Conservation (phyloP, 1,284 basidiomycete genomes). For the Vanrija humicola region DNA sequence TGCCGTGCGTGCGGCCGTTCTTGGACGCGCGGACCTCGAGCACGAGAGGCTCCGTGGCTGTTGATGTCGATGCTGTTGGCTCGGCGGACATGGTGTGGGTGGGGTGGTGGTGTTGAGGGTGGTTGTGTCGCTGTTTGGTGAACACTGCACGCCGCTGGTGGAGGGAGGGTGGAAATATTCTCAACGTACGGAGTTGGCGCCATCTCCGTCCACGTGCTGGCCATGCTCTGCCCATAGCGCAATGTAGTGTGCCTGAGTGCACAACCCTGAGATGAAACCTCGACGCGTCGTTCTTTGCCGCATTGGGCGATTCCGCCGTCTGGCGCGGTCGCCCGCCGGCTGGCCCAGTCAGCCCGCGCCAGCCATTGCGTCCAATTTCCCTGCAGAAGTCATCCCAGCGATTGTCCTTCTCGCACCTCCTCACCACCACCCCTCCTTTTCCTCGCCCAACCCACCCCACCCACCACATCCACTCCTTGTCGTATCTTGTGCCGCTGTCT, state of each 20-base stretch:
- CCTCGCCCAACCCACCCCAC: not conserved
- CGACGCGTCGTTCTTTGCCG: not conserved
- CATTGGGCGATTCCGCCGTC: not conserved
- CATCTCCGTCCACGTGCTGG: not conserved
- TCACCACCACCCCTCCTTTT: not conserved
- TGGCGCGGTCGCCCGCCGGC: no score
- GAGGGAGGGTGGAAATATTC: not conserved
- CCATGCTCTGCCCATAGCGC: not conserved
- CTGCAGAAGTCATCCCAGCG: no score
- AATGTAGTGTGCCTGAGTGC: not conserved
- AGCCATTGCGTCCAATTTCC: no score
- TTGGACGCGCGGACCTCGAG: slow-evolving; percentile 23
- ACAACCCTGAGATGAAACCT: no score
- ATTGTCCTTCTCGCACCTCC: not conserved
- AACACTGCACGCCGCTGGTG: not conserved
- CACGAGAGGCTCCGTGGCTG: not conserved
- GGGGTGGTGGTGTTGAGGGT: not conserved
- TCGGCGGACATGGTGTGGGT: not conserved
- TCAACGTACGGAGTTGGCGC: not conserved
- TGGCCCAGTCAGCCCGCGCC: no score
- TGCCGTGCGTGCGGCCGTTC: slow-evolving; percentile 41
- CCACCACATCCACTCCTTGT: not conserved
- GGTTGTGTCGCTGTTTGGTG: not conserved
- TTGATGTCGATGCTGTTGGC: not conserved
- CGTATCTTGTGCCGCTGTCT: not conserved